Base-by-base conservation (phyloP, 78 protist species). In the Emiliania huxleyi region DNA sequence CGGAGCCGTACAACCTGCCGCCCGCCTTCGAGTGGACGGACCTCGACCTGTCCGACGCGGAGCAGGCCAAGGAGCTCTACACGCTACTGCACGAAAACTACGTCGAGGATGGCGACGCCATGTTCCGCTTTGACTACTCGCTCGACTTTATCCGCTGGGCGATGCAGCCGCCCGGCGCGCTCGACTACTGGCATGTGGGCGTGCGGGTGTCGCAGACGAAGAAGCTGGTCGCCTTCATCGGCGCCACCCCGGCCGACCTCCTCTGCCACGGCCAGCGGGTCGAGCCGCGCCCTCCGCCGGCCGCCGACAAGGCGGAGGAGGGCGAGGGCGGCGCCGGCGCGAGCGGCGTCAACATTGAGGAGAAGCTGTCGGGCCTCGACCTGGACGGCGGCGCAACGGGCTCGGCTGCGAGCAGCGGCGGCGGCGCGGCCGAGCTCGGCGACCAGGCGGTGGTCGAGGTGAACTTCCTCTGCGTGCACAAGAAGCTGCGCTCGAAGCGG, bases 121-220 rank as follows among this genome's bases (percentile, higher is more conserved):
- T 97, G 98, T 98, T 99, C 96, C 98, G 99, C 55, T 99, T 99
- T 85, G 97, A 98, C 90, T 99, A 99, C 95, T 95, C 99, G 29
- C 1, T 19, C n/a, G 90, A 49, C 42, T 99, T 99, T 81, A 91
- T 99, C 35, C 90, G 52, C 22, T 98, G 99, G 99, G 99, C 99
- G 22, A 95, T 99, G 56, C 94, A 62, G 45, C 98, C 98, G 26
- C 99, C 99, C 1, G 97, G 97, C 48, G 96, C n/a, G 40, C 26
- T 44, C 79, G 23, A 90, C 45, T 93, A 96, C 25, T 98, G 98
- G 98, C 99, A 97, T 75, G 92, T 97, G 43, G 98, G 99, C 26
- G 97, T 99, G 35, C 96, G 99, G 15, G 96, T 77, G 43, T 69
- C 25, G 33, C 90, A 83, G 48, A 49, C 89, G 37, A 84, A 90